These are phyloP conservation scores for Sequoiadendron giganteum DNA, from an alignment of 75 land plant genomes.

Conservation along the genomic window DNA sequence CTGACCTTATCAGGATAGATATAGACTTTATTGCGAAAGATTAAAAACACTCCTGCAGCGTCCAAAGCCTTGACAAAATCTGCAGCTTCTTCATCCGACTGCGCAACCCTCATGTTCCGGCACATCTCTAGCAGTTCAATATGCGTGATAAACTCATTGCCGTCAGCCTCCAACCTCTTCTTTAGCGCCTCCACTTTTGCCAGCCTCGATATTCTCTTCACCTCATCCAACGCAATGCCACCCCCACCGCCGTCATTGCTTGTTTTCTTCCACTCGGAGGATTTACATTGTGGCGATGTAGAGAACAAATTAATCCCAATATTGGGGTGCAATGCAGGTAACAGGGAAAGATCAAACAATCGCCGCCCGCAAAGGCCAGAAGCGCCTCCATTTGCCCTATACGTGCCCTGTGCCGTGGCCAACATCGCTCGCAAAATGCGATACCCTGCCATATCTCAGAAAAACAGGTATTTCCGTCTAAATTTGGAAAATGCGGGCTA, in stretches of 20 bases:
- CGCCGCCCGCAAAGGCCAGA: neutral
- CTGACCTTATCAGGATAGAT: slow-evolving; percentile 80
- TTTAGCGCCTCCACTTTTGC: slow-evolving; percentile 70
- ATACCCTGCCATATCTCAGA: neutral
- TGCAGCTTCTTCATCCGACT: slow-evolving; percentile 50
- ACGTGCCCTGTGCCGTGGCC: neutral
- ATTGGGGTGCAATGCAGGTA: neutral
- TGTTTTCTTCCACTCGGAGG: neutral
- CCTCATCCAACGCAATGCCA: slow-evolving; percentile 43
- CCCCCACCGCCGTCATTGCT: neutral
- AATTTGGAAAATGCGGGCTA: neutral
- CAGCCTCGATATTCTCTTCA: slow-evolving; percentile 59
- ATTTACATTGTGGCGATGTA: neutral
- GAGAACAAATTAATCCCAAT: neutral
- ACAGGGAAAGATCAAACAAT: neutral
- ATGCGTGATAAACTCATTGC: slow-evolving; percentile 48
- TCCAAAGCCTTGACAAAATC: slow-evolving; percentile 57
- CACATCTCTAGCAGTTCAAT: slow-evolving; percentile 56
- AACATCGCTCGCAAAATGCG: neutral
- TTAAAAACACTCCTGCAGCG: slow-evolving; percentile 76
- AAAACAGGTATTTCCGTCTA: neutral
- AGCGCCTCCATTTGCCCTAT: neutral
- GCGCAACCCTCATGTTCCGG: slow-evolving; percentile 58
- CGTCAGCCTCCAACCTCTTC: slow-evolving; percentile 43
- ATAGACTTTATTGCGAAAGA: slow-evolving; percentile 73